Conservation (phyloP, 768 basidiomycete species). For the Mycena belliarum region DNA sequence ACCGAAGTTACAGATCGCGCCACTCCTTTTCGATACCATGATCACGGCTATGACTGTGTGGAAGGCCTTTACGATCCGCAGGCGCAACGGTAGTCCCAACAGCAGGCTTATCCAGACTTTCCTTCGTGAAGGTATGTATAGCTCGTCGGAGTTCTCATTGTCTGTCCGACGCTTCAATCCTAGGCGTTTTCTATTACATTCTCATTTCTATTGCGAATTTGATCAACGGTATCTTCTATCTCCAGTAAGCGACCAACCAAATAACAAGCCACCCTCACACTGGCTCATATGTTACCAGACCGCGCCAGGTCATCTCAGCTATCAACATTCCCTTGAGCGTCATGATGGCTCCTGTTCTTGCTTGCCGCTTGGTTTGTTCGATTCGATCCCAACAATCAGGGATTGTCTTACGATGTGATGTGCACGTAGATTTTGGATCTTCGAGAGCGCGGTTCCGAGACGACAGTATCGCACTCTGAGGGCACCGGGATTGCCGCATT, state of each 20-base stretch:
- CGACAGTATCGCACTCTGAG: slow-evolving; percentile 74
- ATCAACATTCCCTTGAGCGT: slow-evolving; percentile 85
- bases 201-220: slow-evolving; percentile 86
- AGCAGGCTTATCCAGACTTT: slow-evolving; percentile 84
- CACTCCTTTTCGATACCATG: slow-evolving; percentile 77
- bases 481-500: slow-evolving; percentile 69
- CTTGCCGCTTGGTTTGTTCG: slow-evolving; percentile 66
- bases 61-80: slow-evolving; percentile 77
- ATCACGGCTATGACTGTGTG: slow-evolving; percentile 80
- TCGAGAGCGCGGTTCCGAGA: slow-evolving; percentile 79
- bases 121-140: slow-evolving; percentile 70
- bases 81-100: slow-evolving; percentile 72
- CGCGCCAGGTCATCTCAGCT: slow-evolving; percentile 51
- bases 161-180: background rate
- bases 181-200: slow-evolving; percentile 83
- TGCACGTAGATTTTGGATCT: slow-evolving; percentile 70
- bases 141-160: background rate
- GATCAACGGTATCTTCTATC: slow-evolving; percentile 83
- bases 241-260: slow-evolving; percentile 56
- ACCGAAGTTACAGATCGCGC: slow-evolving; percentile 59
- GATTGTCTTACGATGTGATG: background rate
- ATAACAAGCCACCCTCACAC: background rate
- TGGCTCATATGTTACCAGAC: slow-evolving; percentile 7
- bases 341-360: slow-evolving; percentile 79
- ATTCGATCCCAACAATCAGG: background rate